Base-by-base conservation (phyloP, 768 basidiomycete genomes). In the Kwoniella mangroviensis region DNA sequence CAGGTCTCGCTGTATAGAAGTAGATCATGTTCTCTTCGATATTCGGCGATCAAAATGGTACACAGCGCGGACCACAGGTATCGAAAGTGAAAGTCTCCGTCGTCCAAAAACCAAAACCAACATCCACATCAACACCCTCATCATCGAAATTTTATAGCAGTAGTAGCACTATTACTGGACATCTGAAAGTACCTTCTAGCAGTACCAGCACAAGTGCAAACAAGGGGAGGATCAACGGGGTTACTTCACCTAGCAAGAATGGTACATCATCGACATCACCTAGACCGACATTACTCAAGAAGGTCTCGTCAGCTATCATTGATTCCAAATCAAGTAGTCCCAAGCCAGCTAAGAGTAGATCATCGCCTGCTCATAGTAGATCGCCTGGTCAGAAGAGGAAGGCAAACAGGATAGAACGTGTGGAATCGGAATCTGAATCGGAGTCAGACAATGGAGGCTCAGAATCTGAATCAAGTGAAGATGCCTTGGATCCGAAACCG, bases 341-440 rank as follows among this genome's bases (percentile, higher is more conserved):
- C 21, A 49, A 55, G n/a, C 28, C 55, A 40, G 24, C 53, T 1
- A 40, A 12, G 7, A 58, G 1, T 28, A 68, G 59, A 45, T 56
- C 63, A 11, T 56, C 66, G 0, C 19, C 71, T 19, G 60, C 51
- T 34, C 34, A 5, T 7, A 34, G 34, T 17, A 52, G 24, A 40
- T 72, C 71, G n/a, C 74, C 69, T 1, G 43, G n/a, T 4, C 51
- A 41, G 17, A 72, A 72, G 52, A 52, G 63, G 53, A 72, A 72
- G 49, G 59, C 61, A 10, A 56, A 65, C 10, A 22, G 13, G 9
- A 42, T 72, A 12, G 63, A 61, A 52, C 26, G 68, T 54, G 57
- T 69, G 53, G 43, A 72, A 63, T 75, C 70, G 1, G 71, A 75
- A 34, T 72, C 74, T 3, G 74, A 74, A 40, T 72, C 69, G 34